These are phyloP conservation scores for Geotrichum klebahnii DNA, from an alignment of 1,139 yeast species.

Conservation along the genomic window DNA sequence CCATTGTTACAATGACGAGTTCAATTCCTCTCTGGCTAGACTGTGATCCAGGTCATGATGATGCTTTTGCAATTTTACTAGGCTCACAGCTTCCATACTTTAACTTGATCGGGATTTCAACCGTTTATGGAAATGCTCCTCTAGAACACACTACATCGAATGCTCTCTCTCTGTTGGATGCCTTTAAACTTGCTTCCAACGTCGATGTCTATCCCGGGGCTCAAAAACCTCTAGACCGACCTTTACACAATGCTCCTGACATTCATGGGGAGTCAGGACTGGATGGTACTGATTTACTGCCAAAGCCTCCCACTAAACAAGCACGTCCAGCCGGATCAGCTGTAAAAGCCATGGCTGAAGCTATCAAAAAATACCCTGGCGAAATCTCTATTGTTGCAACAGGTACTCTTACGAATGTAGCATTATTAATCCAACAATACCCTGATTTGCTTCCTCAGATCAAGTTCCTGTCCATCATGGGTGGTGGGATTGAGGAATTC, in stretches of 20 bases:
- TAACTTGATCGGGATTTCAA: slow-evolving; percentile 66
- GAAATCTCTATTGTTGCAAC: slow-evolving; percentile 59
- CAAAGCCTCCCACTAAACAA: slow-evolving; percentile 41
- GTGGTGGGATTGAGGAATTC: slow-evolving; percentile 54
- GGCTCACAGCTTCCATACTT: slow-evolving; percentile 58
- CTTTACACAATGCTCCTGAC: slow-evolving; percentile 52
- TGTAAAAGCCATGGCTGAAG: slow-evolving; percentile 54
- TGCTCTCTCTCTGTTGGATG: slow-evolving; percentile 62
- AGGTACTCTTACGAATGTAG: slow-evolving; percentile 70
- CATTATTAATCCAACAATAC: slow-evolving; percentile 48
- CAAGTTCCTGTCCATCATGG: slow-evolving; percentile 63
- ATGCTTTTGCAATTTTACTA: slow-evolving; percentile 69
- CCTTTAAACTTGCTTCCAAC: slow-evolving; percentile 44
- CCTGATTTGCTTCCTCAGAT: slow-evolving; percentile 52
- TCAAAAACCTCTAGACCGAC: slow-evolving; percentile 50
- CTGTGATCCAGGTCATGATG: slow-evolving; percentile 93
- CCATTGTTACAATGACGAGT: background rate
- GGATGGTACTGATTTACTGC: slow-evolving; percentile 64
- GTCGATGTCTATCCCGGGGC: slow-evolving; percentile 69
- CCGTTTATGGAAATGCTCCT: slow-evolving; percentile 79
- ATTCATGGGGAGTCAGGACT: slow-evolving; percentile 74
- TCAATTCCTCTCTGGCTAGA: slow-evolving; percentile 75
- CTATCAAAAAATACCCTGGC: slow-evolving; percentile 45
- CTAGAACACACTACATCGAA: slow-evolving; percentile 64
- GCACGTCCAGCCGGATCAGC: slow-evolving; percentile 45